Conservation (phyloP, 768 basidiomycete species). For the Postia placenta region DNA sequence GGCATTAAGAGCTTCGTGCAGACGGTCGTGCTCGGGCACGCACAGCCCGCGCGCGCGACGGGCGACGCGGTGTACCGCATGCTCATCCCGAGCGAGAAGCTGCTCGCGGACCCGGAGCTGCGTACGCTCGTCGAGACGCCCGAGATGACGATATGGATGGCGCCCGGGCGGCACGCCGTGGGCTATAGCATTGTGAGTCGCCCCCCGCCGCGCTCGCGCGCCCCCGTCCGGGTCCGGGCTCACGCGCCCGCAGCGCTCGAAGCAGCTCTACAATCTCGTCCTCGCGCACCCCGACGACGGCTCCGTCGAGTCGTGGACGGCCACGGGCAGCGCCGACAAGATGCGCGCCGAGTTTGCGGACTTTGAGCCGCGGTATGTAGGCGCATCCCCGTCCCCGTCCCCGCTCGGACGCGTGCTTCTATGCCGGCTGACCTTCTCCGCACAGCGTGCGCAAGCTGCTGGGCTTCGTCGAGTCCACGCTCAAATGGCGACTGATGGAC, state of each 20-base stretch:
- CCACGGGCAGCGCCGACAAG: conserved; percentile 35
- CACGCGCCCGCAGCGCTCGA: conserved; percentile 20
- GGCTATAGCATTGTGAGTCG: conserved; percentile 35
- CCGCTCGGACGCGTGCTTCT: too few species aligned
- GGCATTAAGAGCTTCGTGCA: conserved; percentile 45
- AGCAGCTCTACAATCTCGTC: conserved; percentile 32
- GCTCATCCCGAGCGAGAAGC: conserved; percentile 35
- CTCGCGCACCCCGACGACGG: conserved; percentile 32
- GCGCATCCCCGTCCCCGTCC: too few species aligned
- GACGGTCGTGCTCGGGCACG: conserved; percentile 39
- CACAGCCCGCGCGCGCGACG: conserved; percentile 40
- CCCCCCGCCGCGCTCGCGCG: background rate
- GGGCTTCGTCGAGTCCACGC: conserved; percentile 28
- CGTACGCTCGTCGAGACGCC: conserved; percentile 41
- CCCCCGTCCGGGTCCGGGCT: background rate
- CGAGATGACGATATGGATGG: conserved; percentile 58
- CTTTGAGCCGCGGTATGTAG: conserved; percentile 33
- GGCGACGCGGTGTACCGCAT: conserved; percentile 63
- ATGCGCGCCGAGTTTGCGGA: conserved; percentile 36
- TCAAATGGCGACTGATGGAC: conserved; percentile 39
- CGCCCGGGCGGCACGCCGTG: conserved; percentile 41
- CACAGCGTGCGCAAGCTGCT: conserved; percentile 30
- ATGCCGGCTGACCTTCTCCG: background rate
- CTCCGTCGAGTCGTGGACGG: conserved; percentile 37
- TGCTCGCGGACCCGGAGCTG: conserved; percentile 49